Evolutionary conservation across 2,329 filamentous ascomycete species (phyloP).

Genomic region (Hypoxylon sp.): DNA sequence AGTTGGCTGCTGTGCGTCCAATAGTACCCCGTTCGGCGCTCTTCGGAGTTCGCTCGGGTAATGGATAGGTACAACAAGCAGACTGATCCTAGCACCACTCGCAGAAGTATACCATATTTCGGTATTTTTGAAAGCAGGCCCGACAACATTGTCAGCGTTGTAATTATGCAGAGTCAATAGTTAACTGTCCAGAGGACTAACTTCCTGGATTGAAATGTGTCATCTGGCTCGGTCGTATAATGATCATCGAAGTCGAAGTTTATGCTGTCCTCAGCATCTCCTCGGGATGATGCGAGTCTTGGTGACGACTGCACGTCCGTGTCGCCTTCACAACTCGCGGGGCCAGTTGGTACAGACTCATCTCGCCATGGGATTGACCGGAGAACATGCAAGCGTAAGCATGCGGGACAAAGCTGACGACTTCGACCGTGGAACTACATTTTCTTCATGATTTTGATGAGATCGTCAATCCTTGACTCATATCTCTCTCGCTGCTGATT

Average conservation of each 20-base stretch:
- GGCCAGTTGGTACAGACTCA: conserved; percentile 35
- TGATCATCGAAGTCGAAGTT: conserved; percentile 54
- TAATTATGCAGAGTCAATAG: background rate
- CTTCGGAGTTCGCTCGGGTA: conserved; percentile 35
- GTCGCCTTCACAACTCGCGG: conserved; percentile 54
- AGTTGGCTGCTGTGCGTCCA: background rate
- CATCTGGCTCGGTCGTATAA: conserved; percentile 60
- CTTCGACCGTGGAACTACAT: background rate
- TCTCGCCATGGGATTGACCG: conserved; percentile 37
- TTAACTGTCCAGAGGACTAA: conserved; percentile 1
- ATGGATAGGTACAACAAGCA: background rate
- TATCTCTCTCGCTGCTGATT: conserved; percentile 27
- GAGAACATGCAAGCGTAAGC: background rate
- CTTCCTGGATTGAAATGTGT: conserved; percentile 64
- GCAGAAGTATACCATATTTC: conserved; percentile 2
- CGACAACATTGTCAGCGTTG: background rate
- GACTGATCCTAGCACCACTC: background rate
- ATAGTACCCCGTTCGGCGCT: conserved; percentile 23
- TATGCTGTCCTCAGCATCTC: conserved; percentile 43
- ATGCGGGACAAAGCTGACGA: background rate
- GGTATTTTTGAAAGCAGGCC: background rate
- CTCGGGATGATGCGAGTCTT: conserved; percentile 33
- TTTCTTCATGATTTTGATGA: conserved; percentile 34
- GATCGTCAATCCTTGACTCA: conserved; percentile 29
- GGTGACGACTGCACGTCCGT: conserved; percentile 50